Base-by-base conservation (phyloP, 2,329 filamentous ascomycete species). In the Fusarium irregulare region DNA sequence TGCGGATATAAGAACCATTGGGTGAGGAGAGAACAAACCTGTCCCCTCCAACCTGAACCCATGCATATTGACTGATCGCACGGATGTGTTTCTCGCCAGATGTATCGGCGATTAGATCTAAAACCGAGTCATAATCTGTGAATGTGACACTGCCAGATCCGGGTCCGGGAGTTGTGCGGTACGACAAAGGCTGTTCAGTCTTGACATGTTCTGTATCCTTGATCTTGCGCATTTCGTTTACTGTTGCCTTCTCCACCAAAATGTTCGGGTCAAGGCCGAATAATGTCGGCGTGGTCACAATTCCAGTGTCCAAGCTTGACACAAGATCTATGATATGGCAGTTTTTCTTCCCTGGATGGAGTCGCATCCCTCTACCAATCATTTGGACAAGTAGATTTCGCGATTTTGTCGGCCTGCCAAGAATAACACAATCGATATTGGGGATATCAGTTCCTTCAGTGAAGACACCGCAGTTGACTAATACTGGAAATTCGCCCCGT, bases 311-410 rank as follows among this genome's bases (percentile, higher is more conserved):
- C 23, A 98, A 83, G 40, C 90, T 93, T 0, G 94, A 92, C 1
- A 98, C 96, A 89, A 99, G 94, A 79, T 99, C 96, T 75, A 99
- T 97, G 64, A 99, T 86, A 78, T 98, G 96, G 73, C 96, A 99
- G 76, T 98, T 89, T 41, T 90, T 83, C 80, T 99, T 99, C 14
- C 88, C 92, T 1, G 90, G 84, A 77, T 93, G 87, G 41, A 98
- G 82, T 44, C 96, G 89, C 89, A 99, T 92, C 7, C 96, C 96
- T 74, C 96, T 88, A 1, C 96, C 96, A 66, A 99, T 97, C 96
- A 99, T 99, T 80, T 99, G 96, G 1, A 98, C 89, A 2, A 99
- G 87, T 4, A 99, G 83, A 73, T 98, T 98, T n/a, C 92, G 89
- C 18, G 96, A 98, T 72, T 91, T 90, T 2, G 96, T 99, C 1